These are phyloP conservation scores for Alternaria gansuensis DNA, from an alignment of 2,329 filamentous ascomycete genomes.

Conservation along the genomic window DNA sequence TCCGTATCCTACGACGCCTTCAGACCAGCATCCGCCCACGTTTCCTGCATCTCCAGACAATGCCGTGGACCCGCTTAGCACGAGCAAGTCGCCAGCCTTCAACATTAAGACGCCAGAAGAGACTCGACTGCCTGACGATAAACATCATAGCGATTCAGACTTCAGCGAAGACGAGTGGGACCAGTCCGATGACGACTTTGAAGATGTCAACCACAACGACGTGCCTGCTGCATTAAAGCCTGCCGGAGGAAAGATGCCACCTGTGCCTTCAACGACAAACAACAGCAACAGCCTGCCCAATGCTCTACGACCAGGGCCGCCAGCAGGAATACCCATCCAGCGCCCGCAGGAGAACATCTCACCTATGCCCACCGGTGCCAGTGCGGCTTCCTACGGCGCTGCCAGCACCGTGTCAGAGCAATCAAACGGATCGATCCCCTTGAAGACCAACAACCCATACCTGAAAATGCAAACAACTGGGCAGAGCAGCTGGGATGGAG, in stretches of 20 bases:
- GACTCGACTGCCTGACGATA: slow-evolving; percentile 33
- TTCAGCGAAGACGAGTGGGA: slow-evolving; percentile 48
- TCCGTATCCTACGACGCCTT: slow-evolving; percentile 58
- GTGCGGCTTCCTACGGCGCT: slow-evolving; percentile 40
- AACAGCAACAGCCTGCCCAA: slow-evolving; percentile 38
- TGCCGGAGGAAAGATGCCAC: slow-evolving; percentile 43
- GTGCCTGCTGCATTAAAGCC: slow-evolving; percentile 51
- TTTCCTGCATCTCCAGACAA: slow-evolving; percentile 32
- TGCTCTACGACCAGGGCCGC: slow-evolving; percentile 45
- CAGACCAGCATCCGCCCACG: slow-evolving; percentile 41
- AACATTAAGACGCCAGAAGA: slow-evolving; percentile 48
- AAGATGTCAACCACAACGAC: slow-evolving; percentile 43
- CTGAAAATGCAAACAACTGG: slow-evolving; percentile 52
- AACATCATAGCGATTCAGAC: slow-evolving; percentile 39
- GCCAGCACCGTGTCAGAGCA: slow-evolving; percentile 44
- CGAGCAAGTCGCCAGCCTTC: slow-evolving; percentile 53
- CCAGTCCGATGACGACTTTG: slow-evolving; percentile 48
- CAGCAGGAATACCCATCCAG: slow-evolving; percentile 43
- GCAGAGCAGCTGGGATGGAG: slow-evolving; percentile 46
- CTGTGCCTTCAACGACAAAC: slow-evolving; percentile 20
- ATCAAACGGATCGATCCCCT: slow-evolving; percentile 39
- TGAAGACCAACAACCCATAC: slow-evolving; percentile 58
- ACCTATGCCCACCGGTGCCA: slow-evolving; percentile 44
- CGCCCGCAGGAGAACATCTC: slow-evolving; percentile 42
- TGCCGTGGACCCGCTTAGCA: slow-evolving; percentile 46